Percentiles rank a stretch among this genome's conserved stretches.
Evolutionary conservation across 108 stramenopile genomes (phyloP).

Genomic region (Nannochloropsis salina): DNA sequence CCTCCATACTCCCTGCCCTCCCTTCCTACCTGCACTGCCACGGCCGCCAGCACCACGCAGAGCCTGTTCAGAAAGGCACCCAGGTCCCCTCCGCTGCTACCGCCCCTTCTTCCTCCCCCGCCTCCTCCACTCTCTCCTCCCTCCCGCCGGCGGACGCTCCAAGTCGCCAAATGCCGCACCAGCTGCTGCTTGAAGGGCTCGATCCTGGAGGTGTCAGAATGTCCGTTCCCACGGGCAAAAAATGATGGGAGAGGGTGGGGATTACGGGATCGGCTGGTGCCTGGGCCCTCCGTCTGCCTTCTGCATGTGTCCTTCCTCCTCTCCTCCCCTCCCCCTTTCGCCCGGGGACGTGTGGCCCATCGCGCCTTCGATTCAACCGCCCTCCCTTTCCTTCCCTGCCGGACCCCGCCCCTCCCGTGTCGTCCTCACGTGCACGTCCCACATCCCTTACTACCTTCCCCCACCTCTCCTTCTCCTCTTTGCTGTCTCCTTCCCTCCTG

Average conservation of each 20-base stretch:
- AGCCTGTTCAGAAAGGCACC: neutral
- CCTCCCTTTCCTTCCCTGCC: neutral
- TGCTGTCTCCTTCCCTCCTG: neutral
- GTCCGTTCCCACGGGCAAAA: no score
- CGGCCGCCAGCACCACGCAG: neutral
- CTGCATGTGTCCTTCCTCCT: neutral
- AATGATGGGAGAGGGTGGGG: no score
- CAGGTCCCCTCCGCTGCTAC: neutral
- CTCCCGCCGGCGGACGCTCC: neutral
- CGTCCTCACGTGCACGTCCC: neutral
- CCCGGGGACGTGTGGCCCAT: neutral
- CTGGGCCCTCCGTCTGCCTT: neutral
- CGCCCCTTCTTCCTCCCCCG: no score
- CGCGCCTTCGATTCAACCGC: neutral
- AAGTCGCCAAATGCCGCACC: neutral
- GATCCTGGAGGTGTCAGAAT: neutral
- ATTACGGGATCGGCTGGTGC: no score
- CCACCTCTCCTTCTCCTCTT: neutral
- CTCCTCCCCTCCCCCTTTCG: neutral
- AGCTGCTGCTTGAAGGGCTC: neutral
- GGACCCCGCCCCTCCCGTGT: neutral
- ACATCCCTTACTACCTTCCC: neutral
- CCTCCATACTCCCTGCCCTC: neutral
- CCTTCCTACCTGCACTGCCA: neutral
- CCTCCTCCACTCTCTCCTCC: no score